These are phyloP conservation scores for Globisporangium spiculum DNA, from an alignment of 352 stramenopile genomes.

Conservation along the genomic window DNA sequence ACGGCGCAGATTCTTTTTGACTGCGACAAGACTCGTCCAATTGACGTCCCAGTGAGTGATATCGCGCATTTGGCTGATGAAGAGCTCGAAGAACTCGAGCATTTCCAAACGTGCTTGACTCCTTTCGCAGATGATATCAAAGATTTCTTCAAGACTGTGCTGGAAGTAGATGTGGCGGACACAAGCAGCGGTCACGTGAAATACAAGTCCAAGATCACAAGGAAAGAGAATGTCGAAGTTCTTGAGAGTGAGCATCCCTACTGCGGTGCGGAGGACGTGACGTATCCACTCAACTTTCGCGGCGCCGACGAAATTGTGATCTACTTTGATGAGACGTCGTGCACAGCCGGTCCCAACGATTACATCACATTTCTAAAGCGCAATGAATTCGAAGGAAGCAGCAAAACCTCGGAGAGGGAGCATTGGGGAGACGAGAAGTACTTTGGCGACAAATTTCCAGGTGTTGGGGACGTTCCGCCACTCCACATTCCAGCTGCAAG, in stretches of 20 bases:
- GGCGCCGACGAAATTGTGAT: slow-evolving; percentile 72
- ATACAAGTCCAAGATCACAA: slow-evolving; percentile 46
- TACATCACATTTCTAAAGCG: slow-evolving; percentile 79
- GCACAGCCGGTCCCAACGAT: slow-evolving; percentile 68
- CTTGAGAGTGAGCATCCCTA: slow-evolving; percentile 81
- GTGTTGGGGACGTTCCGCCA: slow-evolving; percentile 45
- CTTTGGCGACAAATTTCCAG: slow-evolving; percentile 67
- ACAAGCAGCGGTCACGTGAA: not conserved
- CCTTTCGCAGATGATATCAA: slow-evolving; percentile 29
- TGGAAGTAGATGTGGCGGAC: slow-evolving; percentile 20
- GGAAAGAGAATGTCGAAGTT: slow-evolving; percentile 74
- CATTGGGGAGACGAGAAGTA: slow-evolving; percentile 80
- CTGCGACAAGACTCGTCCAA: slow-evolving; percentile 43
- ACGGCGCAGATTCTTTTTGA: slow-evolving; percentile 65
- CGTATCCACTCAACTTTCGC: slow-evolving; percentile 60
- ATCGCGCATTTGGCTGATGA: slow-evolving; percentile 44
- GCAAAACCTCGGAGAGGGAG: slow-evolving; percentile 15
- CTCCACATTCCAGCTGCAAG: slow-evolving; percentile 59
- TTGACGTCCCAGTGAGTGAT: slow-evolving; percentile 57
- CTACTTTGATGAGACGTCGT: slow-evolving; percentile 75
- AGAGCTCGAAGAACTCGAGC: slow-evolving; percentile 30
- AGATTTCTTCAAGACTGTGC: slow-evolving; percentile 25
- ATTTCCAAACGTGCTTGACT: slow-evolving; percentile 37
- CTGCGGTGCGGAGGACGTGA: slow-evolving; percentile 50
- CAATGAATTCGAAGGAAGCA: slow-evolving; percentile 19